Evolutionary conservation across 352 stramenopile genomes (phyloP).

Genomic region (Albugo candida): DNA sequence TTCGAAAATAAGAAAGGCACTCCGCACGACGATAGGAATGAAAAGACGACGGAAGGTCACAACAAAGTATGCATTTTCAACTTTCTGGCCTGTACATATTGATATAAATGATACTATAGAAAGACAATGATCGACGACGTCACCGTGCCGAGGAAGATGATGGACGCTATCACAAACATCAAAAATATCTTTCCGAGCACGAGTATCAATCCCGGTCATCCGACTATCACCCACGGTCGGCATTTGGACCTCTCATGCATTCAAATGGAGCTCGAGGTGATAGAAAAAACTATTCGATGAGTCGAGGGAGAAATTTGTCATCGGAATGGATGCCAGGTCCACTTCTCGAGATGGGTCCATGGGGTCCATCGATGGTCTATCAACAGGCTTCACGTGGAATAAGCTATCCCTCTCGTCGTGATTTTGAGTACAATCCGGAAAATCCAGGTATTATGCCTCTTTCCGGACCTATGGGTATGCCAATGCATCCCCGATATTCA

Average conservation of each 20-base stretch:
- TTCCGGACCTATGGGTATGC: slow-evolving; percentile 25
- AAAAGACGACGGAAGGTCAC: too few species aligned
- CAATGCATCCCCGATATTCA: slow-evolving; percentile 39
- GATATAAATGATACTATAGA: background rate
- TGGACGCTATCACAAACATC: background rate
- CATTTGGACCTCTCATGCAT: background rate
- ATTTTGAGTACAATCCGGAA: slow-evolving; percentile 62
- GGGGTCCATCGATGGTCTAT: slow-evolving; percentile 22
- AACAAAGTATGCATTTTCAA: too few species aligned
- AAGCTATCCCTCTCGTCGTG: background rate
- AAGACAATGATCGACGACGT: slow-evolving; percentile 1
- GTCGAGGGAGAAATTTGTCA: slow-evolving; percentile 35
- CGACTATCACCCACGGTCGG: background rate
- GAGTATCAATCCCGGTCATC: slow-evolving; percentile 6
- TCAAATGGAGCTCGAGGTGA: background rate
- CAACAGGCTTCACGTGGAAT: too few species aligned
- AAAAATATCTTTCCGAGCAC: slow-evolving; percentile 3
- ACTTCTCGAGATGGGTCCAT: slow-evolving; percentile 34
- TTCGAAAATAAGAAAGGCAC: background rate
- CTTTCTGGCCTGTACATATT: too few species aligned
- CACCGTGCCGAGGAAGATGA: slow-evolving; percentile 12
- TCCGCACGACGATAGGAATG: too few species aligned
- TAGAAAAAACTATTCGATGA: slow-evolving; percentile 4
- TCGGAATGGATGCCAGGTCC: slow-evolving; percentile 48
- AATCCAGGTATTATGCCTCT: slow-evolving; percentile 35